phyloP scores from a whole-genome alignment of 2,329 filamentous ascomycete species.

The Hymenoscyphus scutula region DNA sequence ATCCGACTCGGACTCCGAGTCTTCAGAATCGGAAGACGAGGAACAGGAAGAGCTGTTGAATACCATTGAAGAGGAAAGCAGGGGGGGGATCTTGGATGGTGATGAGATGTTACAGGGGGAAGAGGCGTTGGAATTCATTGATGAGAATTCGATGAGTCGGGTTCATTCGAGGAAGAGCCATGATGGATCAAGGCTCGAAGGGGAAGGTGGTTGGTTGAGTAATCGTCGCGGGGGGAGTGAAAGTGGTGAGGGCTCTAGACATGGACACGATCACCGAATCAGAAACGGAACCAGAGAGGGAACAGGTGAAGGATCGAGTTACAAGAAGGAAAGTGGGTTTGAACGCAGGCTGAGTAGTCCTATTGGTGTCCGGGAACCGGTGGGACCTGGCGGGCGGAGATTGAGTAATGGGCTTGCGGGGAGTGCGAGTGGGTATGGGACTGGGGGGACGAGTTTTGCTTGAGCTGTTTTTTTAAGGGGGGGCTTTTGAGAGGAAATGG shows the following conservation, averaged over 20 bases:
- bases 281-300: no score
- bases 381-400: slow-evolving; percentile 34
- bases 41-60: slow-evolving; percentile 21
- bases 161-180: slow-evolving; percentile 5
- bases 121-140: slow-evolving; percentile 26
- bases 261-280: no score
- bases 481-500: no score
- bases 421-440: slow-evolving; percentile 33
- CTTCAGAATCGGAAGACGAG: slow-evolving; percentile 20
- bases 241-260: no score
- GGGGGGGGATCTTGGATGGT: slow-evolving; percentile 23
- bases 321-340: background rate
- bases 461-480: slow-evolving; percentile 12
- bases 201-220: background rate
- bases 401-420: slow-evolving; percentile 37
- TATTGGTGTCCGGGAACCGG: slow-evolving; percentile 31
- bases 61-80: slow-evolving; percentile 17
- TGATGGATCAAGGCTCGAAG: no score
- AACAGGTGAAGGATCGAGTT: no score
- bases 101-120: slow-evolving; percentile 26
- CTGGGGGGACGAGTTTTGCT: slow-evolving; percentile 33
- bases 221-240: background rate
- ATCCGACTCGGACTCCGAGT: slow-evolving; percentile 38
- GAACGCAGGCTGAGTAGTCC: slow-evolving; percentile 33
- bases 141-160: slow-evolving; percentile 18